Percentiles rank a stretch among this genome's conserved stretches.
Evolutionary conservation across 2,329 filamentous ascomycete genomes (phyloP).

Genomic region (Chrysoporthe austroafricana): DNA sequence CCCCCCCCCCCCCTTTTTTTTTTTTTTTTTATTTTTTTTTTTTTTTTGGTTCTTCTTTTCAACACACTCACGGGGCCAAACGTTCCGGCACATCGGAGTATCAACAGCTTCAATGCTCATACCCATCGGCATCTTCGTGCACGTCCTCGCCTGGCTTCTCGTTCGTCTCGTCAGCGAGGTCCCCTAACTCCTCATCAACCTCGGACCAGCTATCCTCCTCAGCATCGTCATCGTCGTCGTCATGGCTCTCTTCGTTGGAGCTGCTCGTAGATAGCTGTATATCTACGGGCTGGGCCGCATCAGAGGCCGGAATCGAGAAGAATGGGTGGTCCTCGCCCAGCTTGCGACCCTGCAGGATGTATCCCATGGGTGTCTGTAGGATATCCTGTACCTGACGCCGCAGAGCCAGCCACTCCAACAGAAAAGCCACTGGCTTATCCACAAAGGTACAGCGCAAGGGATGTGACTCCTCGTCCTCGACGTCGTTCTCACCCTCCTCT

Average conservation of each 20-base stretch:
- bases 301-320: conserved; percentile 40
- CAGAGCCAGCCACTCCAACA: conserved; percentile 61
- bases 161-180: background rate
- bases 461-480: background rate
- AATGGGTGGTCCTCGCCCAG: conserved; percentile 55
- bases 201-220: background rate
- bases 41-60: too few relatives aligned
- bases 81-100: background rate
- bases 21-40: too few relatives aligned
- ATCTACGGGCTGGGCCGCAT: background rate
- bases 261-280: background rate
- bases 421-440: conserved; percentile 47
- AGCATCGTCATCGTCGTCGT: conserved; percentile 3
- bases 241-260: background rate
- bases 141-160: background rate
- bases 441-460: conserved; percentile 30
- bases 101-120: background rate
- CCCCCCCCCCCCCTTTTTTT: too few relatives aligned
- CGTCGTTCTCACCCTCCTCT: conserved; percentile 4
- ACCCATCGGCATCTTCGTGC: background rate
- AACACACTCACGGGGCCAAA: background rate
- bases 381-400: conserved; percentile 61
- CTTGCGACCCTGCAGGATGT: conserved; percentile 55
- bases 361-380: conserved; percentile 62
- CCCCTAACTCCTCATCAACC: background rate